Percentiles rank a stretch among this genome's conserved stretches.
Evolutionary conservation across 805 yeast genomes (phyloP).

Genomic region (Middelhovenomyces tepae): DNA sequence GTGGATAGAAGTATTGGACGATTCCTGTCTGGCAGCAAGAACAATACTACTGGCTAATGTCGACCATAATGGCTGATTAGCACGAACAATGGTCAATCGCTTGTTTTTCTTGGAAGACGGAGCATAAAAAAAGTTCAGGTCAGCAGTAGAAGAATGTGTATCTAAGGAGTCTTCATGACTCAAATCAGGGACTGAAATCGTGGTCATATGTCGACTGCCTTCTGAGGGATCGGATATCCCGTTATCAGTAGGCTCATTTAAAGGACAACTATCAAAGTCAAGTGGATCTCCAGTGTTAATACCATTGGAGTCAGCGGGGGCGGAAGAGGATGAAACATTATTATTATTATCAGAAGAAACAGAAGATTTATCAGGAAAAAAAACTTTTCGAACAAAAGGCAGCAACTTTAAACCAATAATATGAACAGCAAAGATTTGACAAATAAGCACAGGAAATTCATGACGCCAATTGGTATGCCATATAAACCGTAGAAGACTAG

Average conservation of each 20-base stretch:
- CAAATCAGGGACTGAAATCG: constrained; percentile 6
- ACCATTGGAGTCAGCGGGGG: no score
- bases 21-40: constrained; percentile 26
- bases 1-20: constrained; percentile 4
- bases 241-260: no score
- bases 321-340: no score
- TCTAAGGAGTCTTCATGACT: constrained; percentile 8
- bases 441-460: constrained; percentile 18
- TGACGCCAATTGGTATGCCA: constrained; percentile 22
- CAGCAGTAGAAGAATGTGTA: constrained; percentile 4
- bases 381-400: constrained; percentile 21
- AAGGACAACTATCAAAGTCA: no score
- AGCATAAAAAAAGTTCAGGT: constrained; percentile 12
- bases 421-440: constrained; percentile 27
- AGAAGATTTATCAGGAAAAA: constrained; percentile 16
- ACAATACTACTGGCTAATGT: constrained; percentile 26
- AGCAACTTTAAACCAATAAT: constrained; percentile 24
- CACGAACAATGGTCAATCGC: constrained; percentile 18
- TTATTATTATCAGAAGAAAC: no score
- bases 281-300: no score
- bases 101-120: constrained; percentile 22
- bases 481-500: constrained; percentile 12
- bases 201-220: no score
- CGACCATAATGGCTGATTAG: constrained; percentile 29
- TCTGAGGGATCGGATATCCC: no score